These are phyloP conservation scores for Eimeria sp. DNA, from an alignment of 169 alveolate genomes.

Conservation along the genomic window DNA sequence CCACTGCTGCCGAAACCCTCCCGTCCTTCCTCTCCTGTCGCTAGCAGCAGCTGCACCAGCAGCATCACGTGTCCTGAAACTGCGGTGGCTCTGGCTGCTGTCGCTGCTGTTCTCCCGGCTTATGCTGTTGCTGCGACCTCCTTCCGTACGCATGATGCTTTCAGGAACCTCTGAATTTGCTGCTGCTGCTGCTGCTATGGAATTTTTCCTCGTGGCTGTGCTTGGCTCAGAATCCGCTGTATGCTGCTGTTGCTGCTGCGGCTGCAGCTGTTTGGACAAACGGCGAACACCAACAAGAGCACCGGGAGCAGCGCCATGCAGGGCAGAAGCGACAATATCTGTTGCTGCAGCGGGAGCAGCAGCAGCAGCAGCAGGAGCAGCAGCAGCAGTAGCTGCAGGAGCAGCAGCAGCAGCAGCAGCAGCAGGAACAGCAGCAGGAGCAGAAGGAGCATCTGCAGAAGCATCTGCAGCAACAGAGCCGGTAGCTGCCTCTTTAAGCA, in stretches of 20 bases:
- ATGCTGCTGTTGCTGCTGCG: neutral
- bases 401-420: neutral
- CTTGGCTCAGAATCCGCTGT: neutral
- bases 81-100: neutral
- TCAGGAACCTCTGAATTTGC: neutral
- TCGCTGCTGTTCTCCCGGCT: neutral
- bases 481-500: neutral
- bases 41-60: neutral
- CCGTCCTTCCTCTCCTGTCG: neutral
- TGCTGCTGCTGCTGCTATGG: neutral
- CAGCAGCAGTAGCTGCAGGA: neutral
- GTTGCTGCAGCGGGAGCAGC: neutral
- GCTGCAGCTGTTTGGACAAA: neutral
- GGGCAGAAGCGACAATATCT: neutral
- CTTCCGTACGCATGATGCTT: neutral
- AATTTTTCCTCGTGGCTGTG: neutral
- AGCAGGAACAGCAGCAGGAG: neutral
- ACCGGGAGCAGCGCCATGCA: neutral
- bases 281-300: neutral
- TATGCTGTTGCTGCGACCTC: neutral
- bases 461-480: neutral
- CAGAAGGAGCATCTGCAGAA: neutral
- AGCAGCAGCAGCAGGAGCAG: neutral
- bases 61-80: neutral
- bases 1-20: neutral